Conservation (phyloP, 345 rosid genomes). For the Melaleuca quinquenervia region DNA sequence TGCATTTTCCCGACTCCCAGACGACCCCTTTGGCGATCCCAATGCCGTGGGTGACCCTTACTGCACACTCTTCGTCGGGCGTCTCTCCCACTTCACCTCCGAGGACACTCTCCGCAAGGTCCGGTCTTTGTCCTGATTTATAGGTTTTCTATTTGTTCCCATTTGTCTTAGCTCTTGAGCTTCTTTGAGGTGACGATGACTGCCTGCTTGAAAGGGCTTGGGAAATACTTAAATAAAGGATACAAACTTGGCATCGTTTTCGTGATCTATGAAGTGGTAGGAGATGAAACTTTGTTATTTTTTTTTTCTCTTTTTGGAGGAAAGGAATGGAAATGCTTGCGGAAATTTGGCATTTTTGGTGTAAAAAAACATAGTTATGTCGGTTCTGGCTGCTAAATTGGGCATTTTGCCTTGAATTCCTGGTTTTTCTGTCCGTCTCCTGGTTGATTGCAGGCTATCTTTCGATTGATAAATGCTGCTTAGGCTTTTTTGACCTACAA, state of each 20-base stretch:
- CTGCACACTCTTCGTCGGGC: slow-evolving; percentile 70
- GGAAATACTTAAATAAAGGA: background rate
- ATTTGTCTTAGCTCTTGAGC: background rate
- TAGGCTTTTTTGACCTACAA: background rate
- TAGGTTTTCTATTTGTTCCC: background rate
- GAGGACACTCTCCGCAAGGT: slow-evolving; percentile 65
- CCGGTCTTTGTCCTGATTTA: background rate
- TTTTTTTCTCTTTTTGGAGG: background rate
- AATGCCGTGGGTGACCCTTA: slow-evolving; percentile 68
- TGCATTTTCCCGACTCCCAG: slow-evolving; percentile 13
- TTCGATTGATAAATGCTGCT: background rate
- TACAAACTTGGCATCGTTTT: background rate
- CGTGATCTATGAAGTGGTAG: background rate
- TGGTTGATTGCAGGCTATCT: background rate
- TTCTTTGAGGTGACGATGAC: background rate
- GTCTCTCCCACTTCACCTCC: slow-evolving; percentile 65
- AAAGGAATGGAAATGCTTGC: background rate
- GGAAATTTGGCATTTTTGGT: fast-evolving
- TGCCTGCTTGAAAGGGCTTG: background rate
- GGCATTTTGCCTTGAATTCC: background rate
- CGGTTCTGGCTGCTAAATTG: background rate
- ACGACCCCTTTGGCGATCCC: slow-evolving; percentile 76
- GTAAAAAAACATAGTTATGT: background rate
- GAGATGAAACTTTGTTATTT: background rate
- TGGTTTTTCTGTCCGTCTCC: background rate